These are phyloP conservation scores for Trichoderma simmonsii DNA, from an alignment of 2,329 filamentous ascomycete species.

Conservation along the genomic window DNA sequence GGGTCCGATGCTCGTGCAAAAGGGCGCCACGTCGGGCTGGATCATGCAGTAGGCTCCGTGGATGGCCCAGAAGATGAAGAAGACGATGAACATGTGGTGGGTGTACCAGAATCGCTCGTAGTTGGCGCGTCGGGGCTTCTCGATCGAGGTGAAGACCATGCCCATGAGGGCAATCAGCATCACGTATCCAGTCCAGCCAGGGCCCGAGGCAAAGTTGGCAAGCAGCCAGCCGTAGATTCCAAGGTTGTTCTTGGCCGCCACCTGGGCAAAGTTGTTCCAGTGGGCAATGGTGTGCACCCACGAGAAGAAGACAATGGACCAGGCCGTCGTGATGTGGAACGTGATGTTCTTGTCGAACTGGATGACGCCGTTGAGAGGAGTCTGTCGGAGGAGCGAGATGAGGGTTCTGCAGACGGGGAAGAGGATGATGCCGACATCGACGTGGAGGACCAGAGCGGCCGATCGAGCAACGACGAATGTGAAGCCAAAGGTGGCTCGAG, in stretches of 20 bases:
- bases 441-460: conserved; percentile 72
- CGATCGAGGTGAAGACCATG: conserved; percentile 73
- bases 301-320: conserved; percentile 86
- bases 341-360: conserved; percentile 89
- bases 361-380: conserved; percentile 79
- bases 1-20: conserved; percentile 66
- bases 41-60: conserved; percentile 92
- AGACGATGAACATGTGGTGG: conserved; percentile 82
- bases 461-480: conserved; percentile 76
- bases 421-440: conserved; percentile 76
- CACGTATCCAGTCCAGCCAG: conserved; percentile 82
- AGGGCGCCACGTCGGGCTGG: conserved; percentile 75
- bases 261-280: conserved; percentile 81
- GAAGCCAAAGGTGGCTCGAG: conserved; percentile 67
- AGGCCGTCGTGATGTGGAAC: conserved; percentile 80
- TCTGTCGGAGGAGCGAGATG: conserved; percentile 76
- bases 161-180: conserved; percentile 77
- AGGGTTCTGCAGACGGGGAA: conserved; percentile 82
- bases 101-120: conserved; percentile 91
- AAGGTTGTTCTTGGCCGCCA: conserved; percentile 70
- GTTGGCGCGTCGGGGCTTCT: conserved; percentile 75
- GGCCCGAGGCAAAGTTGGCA: conserved; percentile 74
- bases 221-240: conserved; percentile 75
- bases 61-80: conserved; percentile 89
- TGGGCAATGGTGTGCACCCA: conserved; percentile 84